phyloP scores from a whole-genome alignment of 1,139 yeast species.

The Magnusiomyces fungicola region DNA sequence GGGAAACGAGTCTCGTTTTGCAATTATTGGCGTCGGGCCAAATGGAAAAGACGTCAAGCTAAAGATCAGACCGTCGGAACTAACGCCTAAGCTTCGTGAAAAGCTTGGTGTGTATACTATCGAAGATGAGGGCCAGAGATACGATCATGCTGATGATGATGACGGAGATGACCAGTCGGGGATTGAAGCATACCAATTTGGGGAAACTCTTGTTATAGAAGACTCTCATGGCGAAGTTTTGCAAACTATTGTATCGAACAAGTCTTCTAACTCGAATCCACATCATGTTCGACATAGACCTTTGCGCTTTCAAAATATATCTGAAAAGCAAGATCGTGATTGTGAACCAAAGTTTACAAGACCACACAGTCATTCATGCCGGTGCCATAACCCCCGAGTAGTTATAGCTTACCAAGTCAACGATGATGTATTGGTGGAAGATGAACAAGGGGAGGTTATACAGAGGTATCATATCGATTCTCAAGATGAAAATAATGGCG shows the following conservation, averaged over 20 bases:
- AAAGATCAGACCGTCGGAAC: not conserved
- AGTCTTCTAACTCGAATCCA: too few relatives aligned
- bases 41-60: not conserved
- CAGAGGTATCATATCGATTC: not conserved
- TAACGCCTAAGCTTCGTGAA: not conserved
- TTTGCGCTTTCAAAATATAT: too few relatives aligned
- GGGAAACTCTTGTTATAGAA: slow-evolving; percentile 62
- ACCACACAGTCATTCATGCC: not conserved
- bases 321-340: too few relatives aligned
- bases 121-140: not conserved
- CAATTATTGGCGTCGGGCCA: not conserved
- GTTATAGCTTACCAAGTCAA: slow-evolving; percentile 57
- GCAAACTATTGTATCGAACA: slow-evolving; percentile 28
- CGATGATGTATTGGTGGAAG: slow-evolving; percentile 73
- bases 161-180: slow-evolving; percentile 15
- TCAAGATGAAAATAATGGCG: too few relatives aligned
- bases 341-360: too few relatives aligned
- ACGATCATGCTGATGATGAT: too few relatives aligned
- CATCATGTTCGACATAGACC: too few relatives aligned
- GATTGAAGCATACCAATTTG: slow-evolving; percentile 63
- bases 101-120: not conserved
- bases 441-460: slow-evolving; percentile 70
- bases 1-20: not conserved
- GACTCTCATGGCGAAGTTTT: slow-evolving; percentile 77
- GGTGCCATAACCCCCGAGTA: slow-evolving; percentile 16